phyloP scores from a whole-genome alignment of 768 basidiomycete species.

The Clathrus columnatus region DNA sequence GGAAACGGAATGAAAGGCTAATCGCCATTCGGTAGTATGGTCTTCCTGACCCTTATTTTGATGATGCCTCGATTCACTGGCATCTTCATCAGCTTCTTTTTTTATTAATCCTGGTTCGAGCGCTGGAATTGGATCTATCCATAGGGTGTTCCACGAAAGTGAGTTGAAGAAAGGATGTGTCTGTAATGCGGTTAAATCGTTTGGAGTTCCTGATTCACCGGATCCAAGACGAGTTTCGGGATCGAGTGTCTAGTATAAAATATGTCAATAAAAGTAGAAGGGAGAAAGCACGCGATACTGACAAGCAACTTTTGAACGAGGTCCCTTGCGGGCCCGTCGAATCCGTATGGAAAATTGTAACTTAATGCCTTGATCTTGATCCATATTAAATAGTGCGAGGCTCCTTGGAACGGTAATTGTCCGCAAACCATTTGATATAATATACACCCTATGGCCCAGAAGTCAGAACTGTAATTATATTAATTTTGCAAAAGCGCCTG shows the following conservation, averaged over 20 bases:
- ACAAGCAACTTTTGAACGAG: conserved; percentile 75
- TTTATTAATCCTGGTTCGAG: conserved; percentile 51
- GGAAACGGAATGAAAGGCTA: background rate
- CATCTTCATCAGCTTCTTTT: conserved; percentile 31
- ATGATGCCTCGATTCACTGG: conserved; percentile 16
- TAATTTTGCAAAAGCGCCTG: background rate
- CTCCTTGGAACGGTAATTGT: conserved; percentile 82
- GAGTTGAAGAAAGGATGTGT: conserved; percentile 52
- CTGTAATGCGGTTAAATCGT: conserved; percentile 41
- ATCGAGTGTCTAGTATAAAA: conserved; percentile 40
- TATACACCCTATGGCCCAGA: conserved; percentile 94
- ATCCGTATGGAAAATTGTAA: conserved; percentile 79
- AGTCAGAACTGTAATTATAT: conserved; percentile 57
- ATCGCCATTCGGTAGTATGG: background rate
- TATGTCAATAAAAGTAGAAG: background rate
- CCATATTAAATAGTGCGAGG: conserved; percentile 91
- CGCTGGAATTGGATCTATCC: conserved; percentile 52
- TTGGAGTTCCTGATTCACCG: conserved; percentile 29
- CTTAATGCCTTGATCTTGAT: conserved; percentile 87
- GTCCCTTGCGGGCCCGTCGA: conserved; percentile 74
- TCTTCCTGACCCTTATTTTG: conserved; percentile 8
- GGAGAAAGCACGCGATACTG: conserved; percentile 15
- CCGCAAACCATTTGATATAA: conserved; percentile 91
- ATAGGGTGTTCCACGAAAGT: conserved; percentile 55
- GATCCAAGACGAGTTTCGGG: conserved; percentile 55